A percentile compares a stretch with the other conserved stretches of the same genome.
Conservation (phyloP, 73 alveolate species). For the Paraurostyla sp. region DNA sequence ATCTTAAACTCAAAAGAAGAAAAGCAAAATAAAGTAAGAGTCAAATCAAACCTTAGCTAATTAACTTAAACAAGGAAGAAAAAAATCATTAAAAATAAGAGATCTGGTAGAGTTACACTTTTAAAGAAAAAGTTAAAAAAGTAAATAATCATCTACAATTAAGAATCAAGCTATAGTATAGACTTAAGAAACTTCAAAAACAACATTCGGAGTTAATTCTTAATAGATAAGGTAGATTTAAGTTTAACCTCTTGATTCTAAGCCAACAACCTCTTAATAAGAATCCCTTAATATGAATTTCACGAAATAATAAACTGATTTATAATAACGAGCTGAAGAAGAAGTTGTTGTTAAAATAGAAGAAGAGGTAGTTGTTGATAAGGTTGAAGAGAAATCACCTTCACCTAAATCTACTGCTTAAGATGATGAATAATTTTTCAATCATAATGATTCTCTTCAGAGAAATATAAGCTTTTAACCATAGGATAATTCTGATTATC, state of each 20-base stretch:
- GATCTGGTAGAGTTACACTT: slow-evolving; percentile 14
- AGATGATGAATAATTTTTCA: neutral
- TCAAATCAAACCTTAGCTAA: neutral
- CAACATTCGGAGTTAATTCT: too few relatives aligned
- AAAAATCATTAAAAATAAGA: neutral
- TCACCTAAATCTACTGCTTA: too few relatives aligned
- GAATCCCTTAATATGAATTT: too few relatives aligned
- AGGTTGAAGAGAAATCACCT: too few relatives aligned
- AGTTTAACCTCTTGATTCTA: too few relatives aligned
- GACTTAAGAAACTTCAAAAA: neutral
- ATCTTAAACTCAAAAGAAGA: neutral
- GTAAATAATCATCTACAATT: neutral
- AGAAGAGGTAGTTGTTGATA: too few relatives aligned
- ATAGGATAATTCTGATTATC: neutral
- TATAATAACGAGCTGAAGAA: too few relatives aligned
- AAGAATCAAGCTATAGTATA: neutral
- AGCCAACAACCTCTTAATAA: too few relatives aligned
- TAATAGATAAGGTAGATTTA: too few relatives aligned
- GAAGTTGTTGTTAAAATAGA: too few relatives aligned
- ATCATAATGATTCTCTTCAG: neutral
- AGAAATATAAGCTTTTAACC: neutral
- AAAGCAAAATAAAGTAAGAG: neutral
- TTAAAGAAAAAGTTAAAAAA: neutral
- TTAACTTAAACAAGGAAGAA: neutral
- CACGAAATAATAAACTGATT: too few relatives aligned